Conservation (phyloP, 371 early-diverging fungal species). For the Lichtheimia corymbifera region DNA sequence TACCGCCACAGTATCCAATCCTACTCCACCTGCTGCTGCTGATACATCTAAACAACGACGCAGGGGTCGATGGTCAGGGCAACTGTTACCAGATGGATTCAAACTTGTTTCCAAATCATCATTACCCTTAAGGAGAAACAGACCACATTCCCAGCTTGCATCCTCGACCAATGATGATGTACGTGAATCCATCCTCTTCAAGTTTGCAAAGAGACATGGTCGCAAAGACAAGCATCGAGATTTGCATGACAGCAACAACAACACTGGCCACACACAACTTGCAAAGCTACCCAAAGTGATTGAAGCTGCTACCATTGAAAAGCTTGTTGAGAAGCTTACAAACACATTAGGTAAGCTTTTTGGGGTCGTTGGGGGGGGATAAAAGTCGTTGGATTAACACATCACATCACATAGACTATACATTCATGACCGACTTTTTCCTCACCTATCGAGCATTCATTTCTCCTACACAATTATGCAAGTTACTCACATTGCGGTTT, state of each 20-base stretch:
- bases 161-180: background rate
- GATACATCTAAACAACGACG: slow-evolving; percentile 1
- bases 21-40: background rate
- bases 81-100: slow-evolving; percentile 12
- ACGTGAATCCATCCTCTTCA: slow-evolving; percentile 7
- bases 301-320: slow-evolving; percentile 65
- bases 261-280: background rate
- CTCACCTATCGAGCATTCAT: slow-evolving; percentile 70
- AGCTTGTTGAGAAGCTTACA: slow-evolving; percentile 64
- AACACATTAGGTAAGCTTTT: slow-evolving; percentile 44
- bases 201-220: slow-evolving; percentile 1
- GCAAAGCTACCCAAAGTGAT: slow-evolving; percentile 43
- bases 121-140: background rate
- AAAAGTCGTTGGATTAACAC: background rate
- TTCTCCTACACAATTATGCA: slow-evolving; percentile 56
- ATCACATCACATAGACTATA: slow-evolving; percentile 52
- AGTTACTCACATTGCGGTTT: slow-evolving; percentile 59
- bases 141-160: background rate
- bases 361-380: background rate
- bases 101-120: slow-evolving; percentile 8
- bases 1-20: slow-evolving; percentile 14
- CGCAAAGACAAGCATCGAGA: background rate
- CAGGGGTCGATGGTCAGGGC: slow-evolving; percentile 15
- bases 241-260: too few relatives aligned
- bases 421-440: slow-evolving; percentile 73